These are phyloP conservation scores for Suillus weaverae DNA, from an alignment of 768 basidiomycete species.

Conservation along the genomic window DNA sequence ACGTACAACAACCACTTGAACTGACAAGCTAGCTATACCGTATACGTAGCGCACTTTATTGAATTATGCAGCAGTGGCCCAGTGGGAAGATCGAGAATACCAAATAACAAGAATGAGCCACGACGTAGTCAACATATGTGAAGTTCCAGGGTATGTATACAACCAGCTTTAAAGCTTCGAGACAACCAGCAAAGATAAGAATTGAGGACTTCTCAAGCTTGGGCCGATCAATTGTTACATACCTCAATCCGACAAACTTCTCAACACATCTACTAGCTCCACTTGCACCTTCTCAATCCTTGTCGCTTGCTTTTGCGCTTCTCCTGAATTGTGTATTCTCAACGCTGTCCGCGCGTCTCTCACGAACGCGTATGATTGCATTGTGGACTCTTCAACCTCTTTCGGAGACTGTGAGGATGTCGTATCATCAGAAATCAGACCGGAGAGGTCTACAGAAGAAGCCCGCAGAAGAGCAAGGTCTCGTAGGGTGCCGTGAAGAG, in stretches of 20 bases:
- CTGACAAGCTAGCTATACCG: background rate
- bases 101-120: background rate
- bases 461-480: slow-evolving; percentile 74
- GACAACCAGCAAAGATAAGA: background rate
- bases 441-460: slow-evolving; percentile 46
- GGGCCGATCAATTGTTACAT: background rate
- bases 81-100: background rate
- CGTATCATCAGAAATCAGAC: slow-evolving; percentile 23
- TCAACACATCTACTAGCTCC: slow-evolving; percentile 52
- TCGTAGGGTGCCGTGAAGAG: slow-evolving; percentile 59
- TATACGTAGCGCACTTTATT: background rate
- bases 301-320: slow-evolving; percentile 51
- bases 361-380: slow-evolving; percentile 60
- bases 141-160: background rate
- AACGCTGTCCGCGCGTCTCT: slow-evolving; percentile 58
- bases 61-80: background rate
- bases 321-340: slow-evolving; percentile 50
- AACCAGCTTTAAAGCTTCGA: background rate
- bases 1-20: background rate
- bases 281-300: slow-evolving; percentile 57
- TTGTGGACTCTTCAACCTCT: slow-evolving; percentile 20
- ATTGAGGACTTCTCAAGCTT: background rate
- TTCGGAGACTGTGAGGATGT: background rate
- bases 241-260: slow-evolving; percentile 29
- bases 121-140: background rate